Conservation (phyloP, 2,329 filamentous ascomycete species). For the Pseudohalonectria lignicola region DNA sequence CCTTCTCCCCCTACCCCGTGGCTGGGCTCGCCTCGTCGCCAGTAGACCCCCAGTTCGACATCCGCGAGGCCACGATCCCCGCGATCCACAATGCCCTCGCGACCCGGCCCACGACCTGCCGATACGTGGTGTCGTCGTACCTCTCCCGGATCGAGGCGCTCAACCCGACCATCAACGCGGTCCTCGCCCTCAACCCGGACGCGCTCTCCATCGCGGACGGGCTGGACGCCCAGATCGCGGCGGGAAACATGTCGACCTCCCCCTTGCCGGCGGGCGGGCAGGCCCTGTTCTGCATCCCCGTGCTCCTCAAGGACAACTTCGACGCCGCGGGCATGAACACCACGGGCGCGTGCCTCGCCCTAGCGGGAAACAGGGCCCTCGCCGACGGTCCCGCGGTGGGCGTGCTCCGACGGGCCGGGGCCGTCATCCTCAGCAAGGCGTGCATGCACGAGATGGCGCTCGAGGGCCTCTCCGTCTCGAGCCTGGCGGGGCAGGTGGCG, state of each 20-base stretch:
- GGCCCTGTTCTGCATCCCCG: slow-evolving; percentile 47
- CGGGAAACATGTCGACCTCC: slow-evolving; percentile 33
- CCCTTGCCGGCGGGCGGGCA: too few relatives aligned
- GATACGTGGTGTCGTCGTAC: slow-evolving; percentile 41
- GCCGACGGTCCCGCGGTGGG: slow-evolving; percentile 37
- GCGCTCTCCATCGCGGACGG: slow-evolving; percentile 31
- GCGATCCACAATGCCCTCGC: slow-evolving; percentile 44
- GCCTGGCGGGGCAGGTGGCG: slow-evolving; percentile 50
- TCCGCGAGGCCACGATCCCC: slow-evolving; percentile 46
- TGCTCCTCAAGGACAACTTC: slow-evolving; percentile 55
- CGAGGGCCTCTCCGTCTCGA: slow-evolving; percentile 52
- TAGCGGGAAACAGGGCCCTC: slow-evolving; percentile 32
- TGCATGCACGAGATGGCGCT: slow-evolving; percentile 55
- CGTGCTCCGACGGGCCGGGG: slow-evolving; percentile 37
- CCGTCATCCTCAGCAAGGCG: slow-evolving; percentile 47
- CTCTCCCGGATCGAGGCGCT: slow-evolving; percentile 44
- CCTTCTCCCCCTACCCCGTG: too few relatives aligned
- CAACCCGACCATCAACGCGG: slow-evolving; percentile 45
- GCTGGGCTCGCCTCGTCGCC: too few relatives aligned
- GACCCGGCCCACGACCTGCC: slow-evolving; percentile 39
- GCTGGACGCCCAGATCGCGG: slow-evolving; percentile 32
- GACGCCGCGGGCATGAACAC: slow-evolving; percentile 44
- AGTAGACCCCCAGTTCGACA: slow-evolving; percentile 34
- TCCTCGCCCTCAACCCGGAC: slow-evolving; percentile 39
- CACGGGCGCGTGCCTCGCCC: slow-evolving; percentile 39